These are phyloP conservation scores for Ichthyophonus hoferi DNA, from an alignment of 208 protist genomes.

Conservation along the genomic window DNA sequence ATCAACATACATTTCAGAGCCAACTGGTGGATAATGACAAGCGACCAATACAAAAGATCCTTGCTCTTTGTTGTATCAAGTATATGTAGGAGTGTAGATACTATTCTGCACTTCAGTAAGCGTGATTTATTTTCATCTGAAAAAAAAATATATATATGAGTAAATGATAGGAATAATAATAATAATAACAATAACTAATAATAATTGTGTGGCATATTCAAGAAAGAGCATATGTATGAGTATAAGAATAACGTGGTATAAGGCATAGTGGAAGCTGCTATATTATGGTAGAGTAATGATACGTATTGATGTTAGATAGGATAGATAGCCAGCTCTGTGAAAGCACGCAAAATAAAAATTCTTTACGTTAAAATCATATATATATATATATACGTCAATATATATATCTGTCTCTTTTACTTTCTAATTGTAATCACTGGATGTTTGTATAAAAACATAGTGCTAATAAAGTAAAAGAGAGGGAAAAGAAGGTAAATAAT, in stretches of 20 bases:
- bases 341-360: too few relatives aligned
- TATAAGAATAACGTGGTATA: neutral
- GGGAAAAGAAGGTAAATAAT: too few relatives aligned
- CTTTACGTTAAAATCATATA: too few relatives aligned
- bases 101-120: neutral
- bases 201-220: neutral
- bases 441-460: too few relatives aligned
- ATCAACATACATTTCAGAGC: neutral
- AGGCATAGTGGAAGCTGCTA: neutral
- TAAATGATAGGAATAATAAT: neutral
- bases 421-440: too few relatives aligned
- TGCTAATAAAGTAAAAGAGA: too few relatives aligned
- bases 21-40: constrained; percentile 14
- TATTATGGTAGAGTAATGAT: neutral
- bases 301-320: neutral
- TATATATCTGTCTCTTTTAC: too few relatives aligned
- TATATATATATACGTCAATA: too few relatives aligned
- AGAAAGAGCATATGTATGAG: neutral
- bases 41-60: constrained; percentile 14
- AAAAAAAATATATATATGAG: neutral
- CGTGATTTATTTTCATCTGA: constrained; percentile 3
- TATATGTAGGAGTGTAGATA: neutral
- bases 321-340: too few relatives aligned
- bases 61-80: constrained; percentile 24
- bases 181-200: neutral